Percentiles rank a stretch among this genome's conserved stretches.
These are phyloP conservation scores for Lumnitzera littorea DNA, from an alignment of 345 rosid genomes.

Conservation along the genomic window DNA sequence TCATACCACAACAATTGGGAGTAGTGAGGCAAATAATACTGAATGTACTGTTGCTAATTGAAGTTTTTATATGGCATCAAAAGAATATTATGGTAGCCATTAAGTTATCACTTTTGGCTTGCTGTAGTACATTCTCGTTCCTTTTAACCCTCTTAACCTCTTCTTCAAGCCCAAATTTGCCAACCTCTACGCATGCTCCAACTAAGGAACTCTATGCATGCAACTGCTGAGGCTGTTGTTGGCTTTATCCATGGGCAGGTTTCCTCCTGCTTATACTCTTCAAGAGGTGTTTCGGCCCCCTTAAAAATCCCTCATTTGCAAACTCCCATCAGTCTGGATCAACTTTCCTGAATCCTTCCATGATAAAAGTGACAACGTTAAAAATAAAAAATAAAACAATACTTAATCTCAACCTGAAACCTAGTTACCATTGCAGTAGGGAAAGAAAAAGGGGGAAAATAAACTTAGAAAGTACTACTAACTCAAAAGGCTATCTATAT, in stretches of 20 bases:
- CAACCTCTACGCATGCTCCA: slow-evolving; percentile 81
- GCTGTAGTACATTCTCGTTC: slow-evolving; percentile 90
- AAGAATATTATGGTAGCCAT: no score
- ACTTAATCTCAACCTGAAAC: no score
- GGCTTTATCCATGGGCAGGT: slow-evolving; percentile 45
- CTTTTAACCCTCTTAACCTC: slow-evolving; percentile 83
- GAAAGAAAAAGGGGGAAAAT: no score
- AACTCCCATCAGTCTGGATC: not conserved
- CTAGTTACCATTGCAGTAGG: no score
- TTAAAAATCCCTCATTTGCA: not conserved
- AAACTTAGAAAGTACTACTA: no score
- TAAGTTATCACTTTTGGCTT: slow-evolving; percentile 14
- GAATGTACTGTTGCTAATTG: no score
- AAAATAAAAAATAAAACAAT: no score
- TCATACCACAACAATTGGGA: no score
- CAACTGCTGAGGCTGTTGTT: slow-evolving; percentile 32
- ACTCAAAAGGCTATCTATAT: no score
- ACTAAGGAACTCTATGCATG: slow-evolving; percentile 44
- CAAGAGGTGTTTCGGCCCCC: not conserved
- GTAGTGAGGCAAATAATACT: no score
- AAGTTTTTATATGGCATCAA: no score
- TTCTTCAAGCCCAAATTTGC: slow-evolving; percentile 76
- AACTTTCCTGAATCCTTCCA: not conserved
- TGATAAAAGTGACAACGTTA: not conserved
- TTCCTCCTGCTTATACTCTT: slow-evolving; percentile 14